Conservation (phyloP, 2,329 filamentous ascomycete species). For the Ambrosiella beaveri region DNA sequence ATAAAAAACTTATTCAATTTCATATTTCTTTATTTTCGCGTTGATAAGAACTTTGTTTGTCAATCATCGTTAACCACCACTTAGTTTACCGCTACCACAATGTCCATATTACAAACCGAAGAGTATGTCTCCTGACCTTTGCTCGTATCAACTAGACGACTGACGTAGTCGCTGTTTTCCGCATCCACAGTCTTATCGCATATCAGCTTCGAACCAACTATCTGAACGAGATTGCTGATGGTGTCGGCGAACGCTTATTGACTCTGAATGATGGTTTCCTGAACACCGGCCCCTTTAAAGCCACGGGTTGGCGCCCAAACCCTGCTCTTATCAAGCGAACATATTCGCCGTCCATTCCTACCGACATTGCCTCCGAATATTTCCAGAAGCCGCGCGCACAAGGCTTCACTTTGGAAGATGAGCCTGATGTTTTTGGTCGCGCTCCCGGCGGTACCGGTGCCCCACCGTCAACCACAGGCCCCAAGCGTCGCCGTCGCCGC, state of each 20-base stretch:
- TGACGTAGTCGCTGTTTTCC: background rate
- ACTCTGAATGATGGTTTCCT: conserved; percentile 64
- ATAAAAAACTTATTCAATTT: too few species aligned
- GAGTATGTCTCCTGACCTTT: conserved; percentile 7
- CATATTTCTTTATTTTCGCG: too few species aligned
- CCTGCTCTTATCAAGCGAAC: conserved; percentile 63
- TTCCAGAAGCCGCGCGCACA: conserved; percentile 53
- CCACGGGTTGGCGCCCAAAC: conserved; percentile 62
- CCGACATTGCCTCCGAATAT: conserved; percentile 66
- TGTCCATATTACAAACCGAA: conserved; percentile 13
- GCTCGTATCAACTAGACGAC: background rate
- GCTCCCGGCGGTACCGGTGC: conserved; percentile 48
- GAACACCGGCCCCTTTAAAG: conserved; percentile 66
- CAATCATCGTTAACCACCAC: background rate
- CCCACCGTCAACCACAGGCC: conserved; percentile 51
- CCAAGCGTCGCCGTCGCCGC: conserved; percentile 46
- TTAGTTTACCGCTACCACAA: background rate
- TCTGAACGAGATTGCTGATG: conserved; percentile 63
- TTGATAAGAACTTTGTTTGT: background rate
- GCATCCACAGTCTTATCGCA: conserved; percentile 46
- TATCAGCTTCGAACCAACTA: conserved; percentile 72
- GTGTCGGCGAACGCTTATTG: conserved; percentile 69
- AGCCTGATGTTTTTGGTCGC: conserved; percentile 56
- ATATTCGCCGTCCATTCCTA: conserved; percentile 73
- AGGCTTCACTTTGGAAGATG: conserved; percentile 49